A percentile compares a stretch with the other conserved stretches of the same genome.
Evolutionary conservation across 129 eudicot genomes (phyloP).

Genomic region (Deinandra increscens): DNA sequence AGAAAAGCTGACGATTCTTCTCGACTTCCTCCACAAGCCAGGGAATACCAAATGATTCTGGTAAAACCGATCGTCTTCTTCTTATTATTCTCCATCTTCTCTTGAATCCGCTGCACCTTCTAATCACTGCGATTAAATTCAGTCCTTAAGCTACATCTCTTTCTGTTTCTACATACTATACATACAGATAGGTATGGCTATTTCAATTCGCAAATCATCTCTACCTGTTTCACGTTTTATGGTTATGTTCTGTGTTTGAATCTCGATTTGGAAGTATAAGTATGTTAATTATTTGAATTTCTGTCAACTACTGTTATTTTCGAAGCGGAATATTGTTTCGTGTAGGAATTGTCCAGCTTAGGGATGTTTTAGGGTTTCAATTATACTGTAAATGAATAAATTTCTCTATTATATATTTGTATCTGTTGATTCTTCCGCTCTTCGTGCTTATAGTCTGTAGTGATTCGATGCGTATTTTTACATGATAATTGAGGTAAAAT

Average conservation of each 20-base stretch:
- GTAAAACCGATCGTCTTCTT: slow-evolving; percentile 7
- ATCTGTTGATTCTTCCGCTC: too few relatives aligned
- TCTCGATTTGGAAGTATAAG: not conserved
- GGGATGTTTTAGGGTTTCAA: slow-evolving; percentile 24
- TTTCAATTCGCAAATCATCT: not conserved
- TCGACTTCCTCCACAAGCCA: slow-evolving; percentile 36
- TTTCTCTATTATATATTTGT: not conserved
- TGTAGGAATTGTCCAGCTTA: slow-evolving; percentile 19
- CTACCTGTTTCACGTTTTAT: not conserved
- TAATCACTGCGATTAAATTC: slow-evolving; percentile 1
- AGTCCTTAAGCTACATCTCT: slow-evolving; percentile 22
- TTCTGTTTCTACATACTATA: not conserved
- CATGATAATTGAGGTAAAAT: not conserved
- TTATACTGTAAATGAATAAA: not conserved
- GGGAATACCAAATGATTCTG: slow-evolving; percentile 1
- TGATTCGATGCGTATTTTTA: slow-evolving; percentile 6
- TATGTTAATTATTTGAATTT: not conserved
- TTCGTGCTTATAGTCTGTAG: not conserved
- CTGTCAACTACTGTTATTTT: slow-evolving; percentile 4
- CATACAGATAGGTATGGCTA: not conserved
- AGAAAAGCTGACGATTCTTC: slow-evolving; percentile 31
- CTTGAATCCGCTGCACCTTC: slow-evolving; percentile 4
- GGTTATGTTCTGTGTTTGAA: not conserved
- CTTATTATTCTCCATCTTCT: slow-evolving; percentile 10
- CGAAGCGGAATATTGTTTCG: slow-evolving; percentile 17